These are phyloP conservation scores for Castanea mollissima DNA, from an alignment of 306 rosid species.

Conservation along the genomic window DNA sequence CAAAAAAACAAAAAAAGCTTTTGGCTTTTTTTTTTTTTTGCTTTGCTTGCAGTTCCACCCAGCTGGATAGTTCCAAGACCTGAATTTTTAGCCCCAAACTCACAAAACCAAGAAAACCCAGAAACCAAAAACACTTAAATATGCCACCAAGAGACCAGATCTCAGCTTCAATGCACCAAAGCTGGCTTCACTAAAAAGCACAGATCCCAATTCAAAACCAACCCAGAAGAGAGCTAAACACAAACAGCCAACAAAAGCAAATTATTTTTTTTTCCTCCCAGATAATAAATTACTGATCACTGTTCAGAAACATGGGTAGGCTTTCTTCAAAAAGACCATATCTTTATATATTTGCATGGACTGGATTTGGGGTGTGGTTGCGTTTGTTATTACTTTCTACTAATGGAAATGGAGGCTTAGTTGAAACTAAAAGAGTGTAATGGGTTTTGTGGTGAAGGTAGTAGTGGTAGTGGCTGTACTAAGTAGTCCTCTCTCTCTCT, in stretches of 20 bases:
- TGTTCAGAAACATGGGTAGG: constrained; percentile 12
- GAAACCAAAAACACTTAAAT: constrained; percentile 13
- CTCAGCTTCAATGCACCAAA: constrained; percentile 41
- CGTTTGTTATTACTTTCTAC: constrained; percentile 23
- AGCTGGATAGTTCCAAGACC: constrained; percentile 4
- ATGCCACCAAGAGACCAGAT: constrained; percentile 45
- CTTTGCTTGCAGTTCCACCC: not conserved
- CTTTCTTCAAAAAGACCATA: constrained; percentile 23
- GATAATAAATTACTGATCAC: constrained; percentile 29
- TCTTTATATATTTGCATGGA: constrained; percentile 9
- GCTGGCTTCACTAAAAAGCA: constrained; percentile 27
- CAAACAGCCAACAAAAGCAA: constrained; percentile 27
- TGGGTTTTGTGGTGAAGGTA: constrained; percentile 13
- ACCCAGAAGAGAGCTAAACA: constrained; percentile 25
- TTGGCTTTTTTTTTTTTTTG: not conserved
- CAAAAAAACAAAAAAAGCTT: not conserved
- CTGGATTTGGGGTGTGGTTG: constrained; percentile 21
- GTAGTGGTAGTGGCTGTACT: constrained; percentile 31
- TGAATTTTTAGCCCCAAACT: constrained; percentile 25
- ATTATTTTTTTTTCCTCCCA: constrained; percentile 3
- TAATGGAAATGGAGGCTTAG: constrained; percentile 40
- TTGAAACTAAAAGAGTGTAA: too few relatives aligned
- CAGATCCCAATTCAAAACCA: constrained; percentile 53
- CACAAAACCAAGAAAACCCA: constrained; percentile 34
- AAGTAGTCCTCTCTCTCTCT: not conserved